A percentile compares a stretch with the other conserved stretches of the same genome.
phyloP scores from a whole-genome alignment of 352 stramenopile genomes.

The Globisporangium rhizosaccharum region DNA sequence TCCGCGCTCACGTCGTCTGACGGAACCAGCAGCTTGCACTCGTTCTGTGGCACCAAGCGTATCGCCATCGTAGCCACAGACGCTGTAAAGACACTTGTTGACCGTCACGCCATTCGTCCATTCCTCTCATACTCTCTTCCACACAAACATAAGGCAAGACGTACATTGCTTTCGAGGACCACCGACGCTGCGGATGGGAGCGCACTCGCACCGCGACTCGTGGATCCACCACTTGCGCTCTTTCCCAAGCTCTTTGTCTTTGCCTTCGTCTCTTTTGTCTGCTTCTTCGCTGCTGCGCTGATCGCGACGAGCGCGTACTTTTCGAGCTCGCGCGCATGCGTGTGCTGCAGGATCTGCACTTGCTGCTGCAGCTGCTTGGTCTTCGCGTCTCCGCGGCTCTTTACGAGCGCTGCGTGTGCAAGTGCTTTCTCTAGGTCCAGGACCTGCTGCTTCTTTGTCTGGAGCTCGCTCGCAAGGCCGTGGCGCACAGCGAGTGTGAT shows the following conservation, averaged over 20 bases:
- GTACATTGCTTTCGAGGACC: not conserved
- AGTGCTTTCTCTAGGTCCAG: conserved; percentile 30
- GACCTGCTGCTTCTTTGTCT: conserved; percentile 43
- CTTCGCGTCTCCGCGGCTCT: conserved; percentile 21
- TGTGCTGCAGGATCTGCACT: conserved; percentile 48
- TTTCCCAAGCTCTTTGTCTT: not conserved
- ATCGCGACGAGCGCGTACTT: conserved; percentile 13
- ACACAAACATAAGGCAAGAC: too few species aligned
- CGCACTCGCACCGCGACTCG: too few species aligned
- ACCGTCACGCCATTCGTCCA: not conserved
- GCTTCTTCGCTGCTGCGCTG: not conserved
- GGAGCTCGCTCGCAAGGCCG: conserved; percentile 46
- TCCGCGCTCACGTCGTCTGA: conserved; percentile 9
- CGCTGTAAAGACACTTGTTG: not conserved
- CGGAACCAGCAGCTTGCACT: not conserved
- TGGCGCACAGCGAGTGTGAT: conserved; percentile 53
- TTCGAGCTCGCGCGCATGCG: conserved; percentile 37
- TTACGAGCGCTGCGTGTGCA: conserved; percentile 12
- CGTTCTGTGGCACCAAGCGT: not conserved
- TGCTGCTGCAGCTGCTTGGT: conserved; percentile 41
- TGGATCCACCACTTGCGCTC: too few species aligned
- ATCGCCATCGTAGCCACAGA: not conserved
- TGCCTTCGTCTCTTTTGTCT: conserved; percentile 1
- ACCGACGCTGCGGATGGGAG: too few species aligned
- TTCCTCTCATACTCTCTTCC: not conserved